Evolutionary conservation across 345 rosid species (phyloP).

Genomic region (Zanthoxylum bungeanum): DNA sequence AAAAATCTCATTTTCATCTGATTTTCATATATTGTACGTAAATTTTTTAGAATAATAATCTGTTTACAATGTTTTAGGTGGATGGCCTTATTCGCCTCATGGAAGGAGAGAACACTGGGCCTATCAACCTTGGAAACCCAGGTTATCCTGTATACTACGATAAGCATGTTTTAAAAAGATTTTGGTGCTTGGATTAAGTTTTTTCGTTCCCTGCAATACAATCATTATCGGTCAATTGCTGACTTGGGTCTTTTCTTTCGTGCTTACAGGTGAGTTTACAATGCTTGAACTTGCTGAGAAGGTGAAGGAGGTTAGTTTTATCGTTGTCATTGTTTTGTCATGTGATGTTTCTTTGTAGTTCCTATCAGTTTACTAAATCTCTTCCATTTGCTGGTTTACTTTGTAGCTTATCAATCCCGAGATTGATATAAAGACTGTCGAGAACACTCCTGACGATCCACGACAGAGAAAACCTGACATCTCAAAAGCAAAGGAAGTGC

Average conservation of each 20-base stretch:
- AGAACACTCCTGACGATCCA: constrained; percentile 94
- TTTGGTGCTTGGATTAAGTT: not conserved
- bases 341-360: not conserved
- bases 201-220: too few relatives aligned
- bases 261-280: constrained; percentile 71
- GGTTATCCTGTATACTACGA: constrained; percentile 30
- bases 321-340: not conserved
- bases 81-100: constrained; percentile 95
- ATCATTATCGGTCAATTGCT: not conserved
- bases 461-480: constrained; percentile 91
- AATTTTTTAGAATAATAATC: not conserved
- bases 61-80: constrained; percentile 37
- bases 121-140: constrained; percentile 97
- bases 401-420: constrained; percentile 69
- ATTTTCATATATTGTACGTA: not conserved
- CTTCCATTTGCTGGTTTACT: not conserved
- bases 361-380: not conserved
- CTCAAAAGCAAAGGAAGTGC: constrained; percentile 71
- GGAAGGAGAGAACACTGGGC: constrained; percentile 95
- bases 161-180: not conserved
- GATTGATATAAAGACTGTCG: constrained; percentile 79
- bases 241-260: not conserved
- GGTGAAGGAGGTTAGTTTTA: constrained; percentile 73
- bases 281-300: constrained; percentile 90
- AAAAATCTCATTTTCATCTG: not conserved